Evolutionary conservation across 345 rosid genomes (phyloP), one percentile per base, ranked within the genome.

Genomic region (Linum usitatissimum): DNA sequence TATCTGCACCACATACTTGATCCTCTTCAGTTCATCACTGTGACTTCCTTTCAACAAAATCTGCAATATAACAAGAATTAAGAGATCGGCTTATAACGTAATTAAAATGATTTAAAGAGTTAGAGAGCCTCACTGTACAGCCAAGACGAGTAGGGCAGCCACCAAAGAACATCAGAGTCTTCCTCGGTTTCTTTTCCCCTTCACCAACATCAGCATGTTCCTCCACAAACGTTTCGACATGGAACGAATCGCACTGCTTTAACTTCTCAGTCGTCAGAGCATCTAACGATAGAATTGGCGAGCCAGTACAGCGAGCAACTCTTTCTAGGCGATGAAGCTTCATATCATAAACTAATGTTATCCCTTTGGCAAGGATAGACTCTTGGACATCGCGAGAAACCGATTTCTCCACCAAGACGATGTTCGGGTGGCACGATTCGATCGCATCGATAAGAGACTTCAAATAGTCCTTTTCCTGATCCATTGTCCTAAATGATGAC

Each of bases 131-230:
- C 62, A 93, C 99, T 42, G 99, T 93, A 78, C 94, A 93, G 60
- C 95, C 97, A 58, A 86, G 75, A 68, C 73, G 83, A 31, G 83
- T 83, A 34, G 92, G 87, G 63, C 88, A 93, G 60, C 96, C 97
- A 73, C 90, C 94, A 60, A 93, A 65, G 68, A 90, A 90, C 99
- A 93, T 87, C 74, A 93, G 75, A 40, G 99, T 90, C 73, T 87
- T 93, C 66, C 77, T 81, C 57, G 89, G 88, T 66, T 75, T 83
- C 74, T 84, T 90, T 54, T 87, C 92, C 20, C 88, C 86, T 66
- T 93, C 96, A 13, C 78, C 72, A 20, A 66, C 62, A 40, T 65
- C 79, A 62, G 79, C 80, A 78, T 84, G 92, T 73, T 93, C 97
- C 75, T 90, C 97, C 9, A 81, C 78, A 57, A 86, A 86, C 62